phyloP scores from a whole-genome alignment of 2,329 filamentous ascomycete species.

The Stachybotrys chlorohalonatus region DNA sequence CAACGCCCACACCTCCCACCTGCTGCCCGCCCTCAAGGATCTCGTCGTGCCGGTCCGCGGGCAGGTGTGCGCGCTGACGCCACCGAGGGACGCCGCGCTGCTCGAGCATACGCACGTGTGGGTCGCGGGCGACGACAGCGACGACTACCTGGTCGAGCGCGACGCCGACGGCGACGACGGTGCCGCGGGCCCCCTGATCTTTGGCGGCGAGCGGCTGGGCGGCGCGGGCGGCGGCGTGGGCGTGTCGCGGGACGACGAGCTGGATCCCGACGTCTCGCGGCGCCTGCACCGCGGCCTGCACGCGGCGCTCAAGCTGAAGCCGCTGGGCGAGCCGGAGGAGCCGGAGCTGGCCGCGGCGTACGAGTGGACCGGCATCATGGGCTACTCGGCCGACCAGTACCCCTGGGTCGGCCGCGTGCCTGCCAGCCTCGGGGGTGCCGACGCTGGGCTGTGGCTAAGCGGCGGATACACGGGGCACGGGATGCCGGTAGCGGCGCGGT shows the following conservation, averaged over 20 bases:
- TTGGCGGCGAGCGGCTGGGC: conserved; percentile 59
- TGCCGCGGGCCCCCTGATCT: conserved; percentile 39
- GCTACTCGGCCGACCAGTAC: conserved; percentile 55
- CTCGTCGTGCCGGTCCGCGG: conserved; percentile 72
- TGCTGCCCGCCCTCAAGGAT: conserved; percentile 60
- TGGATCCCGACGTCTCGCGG: conserved; percentile 45
- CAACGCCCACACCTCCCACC: conserved; percentile 73
- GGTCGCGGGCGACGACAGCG: conserved; percentile 38
- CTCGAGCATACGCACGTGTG: conserved; percentile 57
- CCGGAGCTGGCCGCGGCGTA: conserved; percentile 41
- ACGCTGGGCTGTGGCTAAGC: conserved; percentile 48
- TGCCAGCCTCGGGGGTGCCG: conserved; percentile 33
- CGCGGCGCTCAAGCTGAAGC: conserved; percentile 31
- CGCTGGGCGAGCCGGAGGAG: conserved; percentile 20
- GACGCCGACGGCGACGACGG: conserved; percentile 37
- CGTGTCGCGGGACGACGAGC: conserved; percentile 47
- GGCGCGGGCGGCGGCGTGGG: conserved; percentile 39
- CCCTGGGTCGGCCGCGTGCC: conserved; percentile 68
- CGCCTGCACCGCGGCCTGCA: conserved; percentile 43
- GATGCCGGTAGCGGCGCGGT: conserved; percentile 64
- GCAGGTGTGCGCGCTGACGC: conserved; percentile 58
- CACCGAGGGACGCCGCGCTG: conserved; percentile 31
- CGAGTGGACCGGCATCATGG: conserved; percentile 79
- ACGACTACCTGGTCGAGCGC: conserved; percentile 69
- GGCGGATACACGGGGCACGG: conserved; percentile 67